A percentile compares a stretch with the other conserved stretches of the same genome.
These are phyloP conservation scores for Uromyces viciae-fabae DNA, from an alignment of 1,284 basidiomycete species.

Conservation along the genomic window DNA sequence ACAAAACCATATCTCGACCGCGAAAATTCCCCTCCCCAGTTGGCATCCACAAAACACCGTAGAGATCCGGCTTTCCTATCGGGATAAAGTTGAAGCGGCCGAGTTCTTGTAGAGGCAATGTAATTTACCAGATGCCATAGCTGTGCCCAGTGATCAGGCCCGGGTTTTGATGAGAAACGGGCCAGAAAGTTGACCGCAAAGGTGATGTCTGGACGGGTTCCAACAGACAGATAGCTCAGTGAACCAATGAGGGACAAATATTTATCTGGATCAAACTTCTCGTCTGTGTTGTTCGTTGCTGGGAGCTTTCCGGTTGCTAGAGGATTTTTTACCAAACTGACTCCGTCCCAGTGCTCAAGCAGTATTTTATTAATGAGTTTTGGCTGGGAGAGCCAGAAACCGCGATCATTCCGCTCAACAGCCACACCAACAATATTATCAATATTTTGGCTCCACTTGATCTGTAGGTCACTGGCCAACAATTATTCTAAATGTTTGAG, in stretches of 20 bases:
- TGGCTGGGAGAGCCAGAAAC: not conserved
- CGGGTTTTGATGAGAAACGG: not conserved
- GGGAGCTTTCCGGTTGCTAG: not conserved
- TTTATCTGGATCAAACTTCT: not conserved
- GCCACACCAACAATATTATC: not conserved
- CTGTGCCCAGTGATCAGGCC: not conserved
- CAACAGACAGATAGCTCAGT: not conserved
- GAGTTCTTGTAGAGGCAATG: not conserved
- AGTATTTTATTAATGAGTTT: not conserved
- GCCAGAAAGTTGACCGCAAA: not conserved
- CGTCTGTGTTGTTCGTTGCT: too few relatives aligned
- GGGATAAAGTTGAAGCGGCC: not conserved
- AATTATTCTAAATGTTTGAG: not conserved
- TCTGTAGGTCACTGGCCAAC: not conserved
- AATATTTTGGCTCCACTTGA: not conserved
- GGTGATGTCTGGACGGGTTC: not conserved
- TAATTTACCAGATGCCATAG: not conserved
- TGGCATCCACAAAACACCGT: not conserved
- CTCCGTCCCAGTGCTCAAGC: not conserved
- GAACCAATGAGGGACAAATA: conserved; percentile 14
- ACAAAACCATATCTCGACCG: not conserved
- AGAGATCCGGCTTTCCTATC: not conserved
- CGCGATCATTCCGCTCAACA: not conserved
- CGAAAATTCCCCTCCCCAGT: not conserved
- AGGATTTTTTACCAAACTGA: not conserved